A percentile compares a stretch with the other conserved stretches of the same genome.
Conservation (phyloP, 2,329 filamentous ascomycete genomes). For the Penicillium griseofulvum region DNA sequence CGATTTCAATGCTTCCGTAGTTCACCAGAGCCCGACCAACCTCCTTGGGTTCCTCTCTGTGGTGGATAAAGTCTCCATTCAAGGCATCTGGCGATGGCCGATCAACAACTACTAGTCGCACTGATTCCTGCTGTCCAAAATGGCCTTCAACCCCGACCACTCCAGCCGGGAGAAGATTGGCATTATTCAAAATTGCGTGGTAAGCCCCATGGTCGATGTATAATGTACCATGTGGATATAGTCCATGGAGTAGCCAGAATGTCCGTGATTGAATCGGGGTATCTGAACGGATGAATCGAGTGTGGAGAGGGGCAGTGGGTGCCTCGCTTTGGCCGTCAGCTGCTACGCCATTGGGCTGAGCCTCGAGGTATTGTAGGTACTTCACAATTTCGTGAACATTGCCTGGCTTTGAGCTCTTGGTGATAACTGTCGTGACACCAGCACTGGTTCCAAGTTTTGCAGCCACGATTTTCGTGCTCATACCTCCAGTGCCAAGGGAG, state of each 20-base stretch:
- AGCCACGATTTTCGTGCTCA: conserved; percentile 96
- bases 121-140: conserved; percentile 90
- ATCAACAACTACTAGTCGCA: conserved; percentile 78
- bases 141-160: conserved; percentile 82
- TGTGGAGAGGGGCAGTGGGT: conserved; percentile 69
- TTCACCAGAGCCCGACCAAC: conserved; percentile 89
- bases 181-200: conserved; percentile 75
- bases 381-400: conserved; percentile 86
- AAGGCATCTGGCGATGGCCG: conserved; percentile 46
- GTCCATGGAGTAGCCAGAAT: conserved; percentile 94
- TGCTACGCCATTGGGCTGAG: conserved; percentile 22
- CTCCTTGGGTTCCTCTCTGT: conserved; percentile 56
- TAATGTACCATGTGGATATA: conserved; percentile 83
- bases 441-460: conserved; percentile 89
- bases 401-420: conserved; percentile 85
- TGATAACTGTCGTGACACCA: conserved; percentile 94
- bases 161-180: conserved; percentile 85
- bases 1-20: conserved; percentile 83
- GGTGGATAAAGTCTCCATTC: conserved; percentile 40
- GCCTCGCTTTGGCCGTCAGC: conserved; percentile 33
- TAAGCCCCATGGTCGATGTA: conserved; percentile 93
- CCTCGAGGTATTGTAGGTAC: conserved; percentile 67
- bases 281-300: conserved; percentile 81
- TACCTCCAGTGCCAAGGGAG: conserved; percentile 86
- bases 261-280: conserved; percentile 88